Base-by-base conservation (phyloP, 768 basidiomycete species). In the Leccinum imitatum region DNA sequence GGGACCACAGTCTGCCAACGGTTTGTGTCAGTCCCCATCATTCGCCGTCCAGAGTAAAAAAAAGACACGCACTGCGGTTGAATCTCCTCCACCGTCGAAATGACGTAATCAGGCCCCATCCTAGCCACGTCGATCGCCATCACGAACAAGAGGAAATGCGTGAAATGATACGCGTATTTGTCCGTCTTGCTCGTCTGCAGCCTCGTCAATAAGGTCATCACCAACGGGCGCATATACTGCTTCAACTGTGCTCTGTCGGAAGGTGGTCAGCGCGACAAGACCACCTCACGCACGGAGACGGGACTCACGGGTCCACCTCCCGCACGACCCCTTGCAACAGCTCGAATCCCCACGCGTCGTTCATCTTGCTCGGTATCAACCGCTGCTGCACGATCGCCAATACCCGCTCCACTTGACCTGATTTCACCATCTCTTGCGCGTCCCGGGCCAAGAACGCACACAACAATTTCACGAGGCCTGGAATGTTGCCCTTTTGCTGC, bases 401-500 rank as follows among this genome's bases (percentile, higher is more conserved):
- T 13, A 98, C 84, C 5, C 85, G 82, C 25, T 85, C 82, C 14
- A 94, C 76, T 69, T 96, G 94, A 0, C 87, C 87, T 15, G 82
- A 75, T 9, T 77, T 80, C 31, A 87, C 78, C 81, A 98, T 90
- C 63, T 84, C 78, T 1, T 69, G 67, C 10, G 84, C 82, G 58
- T 93, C 95, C 31, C 89, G 82, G 0, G 81, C 75, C 14, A 99
- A 77, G 76, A 92, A 94, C 7, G 93, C 92, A 54, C 88, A 88
- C 55, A 98, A 79, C 17, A 98, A 78, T 65, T 91, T 87, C 19
- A 96, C 94, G 2, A 99, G 82, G 1, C 95, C 95, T 0, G 97
- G 97, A 47, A 99, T 87, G 69, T 90, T 95, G 11, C 97, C 97
- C 67, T 95, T 90, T 71, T 94, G 92, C 70, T 90, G 87, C 96